A percentile compares a stretch with the other conserved stretches of the same genome.
Evolutionary conservation across 352 stramenopile species (phyloP).

Genomic region (Globisporangium alternatum): DNA sequence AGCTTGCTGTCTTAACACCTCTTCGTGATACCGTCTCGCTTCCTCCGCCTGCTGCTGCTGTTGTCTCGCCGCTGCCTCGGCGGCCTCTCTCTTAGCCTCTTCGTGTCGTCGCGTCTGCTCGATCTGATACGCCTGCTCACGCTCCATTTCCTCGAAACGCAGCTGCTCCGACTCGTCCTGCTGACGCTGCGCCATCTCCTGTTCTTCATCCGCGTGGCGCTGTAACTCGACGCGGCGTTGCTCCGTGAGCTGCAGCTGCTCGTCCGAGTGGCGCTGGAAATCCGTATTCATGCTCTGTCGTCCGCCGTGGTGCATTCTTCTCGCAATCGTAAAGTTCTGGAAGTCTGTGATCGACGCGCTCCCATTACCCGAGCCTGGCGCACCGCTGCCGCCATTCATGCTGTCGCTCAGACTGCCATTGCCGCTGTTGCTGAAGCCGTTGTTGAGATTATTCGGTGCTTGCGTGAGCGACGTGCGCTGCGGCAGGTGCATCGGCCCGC

Average conservation of each 20-base stretch:
- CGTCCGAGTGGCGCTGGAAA: conserved; percentile 31
- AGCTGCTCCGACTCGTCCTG: conserved; percentile 10
- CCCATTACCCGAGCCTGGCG: not conserved
- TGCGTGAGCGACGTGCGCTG: conserved; percentile 17
- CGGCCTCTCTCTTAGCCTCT: conserved; percentile 21
- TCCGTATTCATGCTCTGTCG: conserved; percentile 46
- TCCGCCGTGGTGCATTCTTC: conserved; percentile 29
- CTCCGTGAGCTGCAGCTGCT: conserved; percentile 22
- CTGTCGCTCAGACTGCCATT: not conserved
- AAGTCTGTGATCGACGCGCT: conserved; percentile 61
- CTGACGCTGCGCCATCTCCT: conserved; percentile 14
- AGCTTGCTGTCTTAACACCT: conserved; percentile 23
- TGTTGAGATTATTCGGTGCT: conserved; percentile 7
- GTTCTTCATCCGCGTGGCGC: conserved; percentile 19
- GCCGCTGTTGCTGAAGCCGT: not conserved
- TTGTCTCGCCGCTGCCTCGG: conserved; percentile 6
- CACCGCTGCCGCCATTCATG: not conserved
- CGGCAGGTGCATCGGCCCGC: conserved; percentile 27
- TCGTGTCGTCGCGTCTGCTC: conserved; percentile 19
- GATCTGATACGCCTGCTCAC: conserved; percentile 16
- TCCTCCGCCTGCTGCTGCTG: conserved; percentile 11
- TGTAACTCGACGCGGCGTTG: conserved; percentile 26
- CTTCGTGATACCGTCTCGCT: conserved; percentile 7
- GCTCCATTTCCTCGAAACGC: conserved; percentile 15
- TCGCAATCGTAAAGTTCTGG: conserved; percentile 71